These are phyloP conservation scores for Vigna mungo DNA, from an alignment of 306 rosid species.

Conservation along the genomic window DNA sequence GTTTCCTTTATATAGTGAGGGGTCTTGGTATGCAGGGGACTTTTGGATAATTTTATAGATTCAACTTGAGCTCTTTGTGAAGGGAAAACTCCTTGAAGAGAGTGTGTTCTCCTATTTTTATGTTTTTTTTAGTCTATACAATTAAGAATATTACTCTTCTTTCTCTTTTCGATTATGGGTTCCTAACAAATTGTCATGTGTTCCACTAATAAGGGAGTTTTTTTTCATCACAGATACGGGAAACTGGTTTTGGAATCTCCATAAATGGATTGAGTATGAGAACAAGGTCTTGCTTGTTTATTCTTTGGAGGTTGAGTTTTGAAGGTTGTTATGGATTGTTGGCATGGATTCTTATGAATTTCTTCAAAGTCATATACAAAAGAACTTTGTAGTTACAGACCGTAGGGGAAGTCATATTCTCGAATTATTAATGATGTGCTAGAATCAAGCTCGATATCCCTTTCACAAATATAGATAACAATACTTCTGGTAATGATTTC, in stretches of 20 bases:
- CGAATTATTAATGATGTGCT: conserved; percentile 73
- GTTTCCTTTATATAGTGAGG: too few relatives aligned
- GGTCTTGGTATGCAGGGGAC: too few relatives aligned
- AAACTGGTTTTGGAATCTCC: conserved; percentile 92
- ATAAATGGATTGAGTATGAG: conserved; percentile 87
- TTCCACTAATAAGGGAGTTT: conserved; percentile 65
- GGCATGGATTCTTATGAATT: conserved; percentile 89
- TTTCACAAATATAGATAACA: conserved; percentile 81
- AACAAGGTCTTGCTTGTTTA: conserved; percentile 71
- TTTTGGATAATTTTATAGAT: too few relatives aligned
- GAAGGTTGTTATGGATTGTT: conserved; percentile 81
- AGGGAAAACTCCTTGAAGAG: too few relatives aligned
- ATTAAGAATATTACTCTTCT: too few relatives aligned
- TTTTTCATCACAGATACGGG: conserved; percentile 83
- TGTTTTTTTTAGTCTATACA: too few relatives aligned
- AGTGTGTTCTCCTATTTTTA: too few relatives aligned
- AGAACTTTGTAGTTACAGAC: conserved; percentile 78
- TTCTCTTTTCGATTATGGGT: too few relatives aligned
- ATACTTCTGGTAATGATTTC: conserved; percentile 61
- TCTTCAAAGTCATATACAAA: conserved; percentile 51
- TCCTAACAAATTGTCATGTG: too few relatives aligned
- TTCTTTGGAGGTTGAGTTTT: conserved; percentile 83
- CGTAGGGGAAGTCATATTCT: conserved; percentile 83
- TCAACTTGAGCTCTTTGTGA: too few relatives aligned
- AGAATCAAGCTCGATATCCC: conserved; percentile 77